A percentile compares a stretch with the other conserved stretches of the same genome.
These are phyloP conservation scores for Azolla pinnata DNA, from an alignment of 75 land plant genomes.

Conservation along the genomic window DNA sequence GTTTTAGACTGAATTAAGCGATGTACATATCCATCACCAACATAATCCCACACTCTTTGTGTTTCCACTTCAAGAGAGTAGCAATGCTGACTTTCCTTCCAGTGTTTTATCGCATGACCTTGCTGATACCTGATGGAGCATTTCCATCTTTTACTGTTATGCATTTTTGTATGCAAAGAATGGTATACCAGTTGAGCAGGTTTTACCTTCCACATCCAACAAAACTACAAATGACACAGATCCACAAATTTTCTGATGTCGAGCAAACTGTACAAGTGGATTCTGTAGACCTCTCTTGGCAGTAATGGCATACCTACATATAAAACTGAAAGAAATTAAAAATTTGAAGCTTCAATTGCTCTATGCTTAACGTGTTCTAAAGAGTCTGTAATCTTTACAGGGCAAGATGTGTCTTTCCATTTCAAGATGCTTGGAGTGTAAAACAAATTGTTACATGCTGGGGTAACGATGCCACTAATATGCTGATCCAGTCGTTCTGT, in stretches of 20 bases:
- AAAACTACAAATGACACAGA: slow-evolving; percentile 95
- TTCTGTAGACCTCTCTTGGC: slow-evolving; percentile 86
- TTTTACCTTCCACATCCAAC: slow-evolving; percentile 97
- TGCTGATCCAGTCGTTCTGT: no score
- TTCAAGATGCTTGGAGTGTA: no score
- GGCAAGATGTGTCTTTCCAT: no score
- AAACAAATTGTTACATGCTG: no score
- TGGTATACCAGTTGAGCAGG: no score
- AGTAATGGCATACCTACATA: slow-evolving; percentile 83
- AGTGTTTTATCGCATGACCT: slow-evolving; percentile 82
- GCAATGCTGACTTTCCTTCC: slow-evolving; percentile 97
- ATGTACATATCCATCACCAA: slow-evolving; percentile 94
- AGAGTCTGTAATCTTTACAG: no score
- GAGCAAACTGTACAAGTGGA: slow-evolving; percentile 83
- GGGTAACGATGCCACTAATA: no score
- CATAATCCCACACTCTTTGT: slow-evolving; percentile 96
- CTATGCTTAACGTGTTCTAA: no score
- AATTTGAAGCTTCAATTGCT: no score
- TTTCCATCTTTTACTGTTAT: no score
- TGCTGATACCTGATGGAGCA: slow-evolving; percentile 76
- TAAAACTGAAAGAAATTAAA: no score
- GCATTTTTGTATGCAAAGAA: no score
- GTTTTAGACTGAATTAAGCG: slow-evolving; percentile 91
- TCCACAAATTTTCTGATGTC: slow-evolving; percentile 89
- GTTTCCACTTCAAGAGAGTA: slow-evolving; percentile 94